These are phyloP conservation scores for Baudoinia panamericana DNA, from an alignment of 495 filamentous ascomycete species.

Conservation along the genomic window DNA sequence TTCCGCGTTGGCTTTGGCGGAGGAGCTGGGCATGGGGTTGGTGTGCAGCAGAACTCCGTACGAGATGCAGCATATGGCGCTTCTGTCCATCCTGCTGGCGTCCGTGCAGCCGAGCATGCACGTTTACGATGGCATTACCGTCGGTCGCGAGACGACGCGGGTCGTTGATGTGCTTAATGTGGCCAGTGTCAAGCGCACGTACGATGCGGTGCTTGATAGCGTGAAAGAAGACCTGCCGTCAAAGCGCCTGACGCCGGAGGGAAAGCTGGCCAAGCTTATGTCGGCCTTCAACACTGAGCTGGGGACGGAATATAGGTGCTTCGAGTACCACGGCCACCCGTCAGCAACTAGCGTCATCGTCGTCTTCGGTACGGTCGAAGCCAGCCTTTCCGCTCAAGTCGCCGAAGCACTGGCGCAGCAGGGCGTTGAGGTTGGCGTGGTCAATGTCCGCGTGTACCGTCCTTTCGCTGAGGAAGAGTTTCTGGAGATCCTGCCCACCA, in stretches of 20 bases:
- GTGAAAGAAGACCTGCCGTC: constrained; percentile 33
- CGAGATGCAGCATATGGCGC: constrained; percentile 89
- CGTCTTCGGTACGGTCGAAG: constrained; percentile 82
- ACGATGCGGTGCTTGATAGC: constrained; percentile 50
- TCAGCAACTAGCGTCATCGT: constrained; percentile 68
- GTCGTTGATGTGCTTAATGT: constrained; percentile 77
- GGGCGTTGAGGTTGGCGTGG: constrained; percentile 64
- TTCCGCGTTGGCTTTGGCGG: constrained; percentile 65
- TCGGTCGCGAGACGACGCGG: constrained; percentile 71
- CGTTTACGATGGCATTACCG: constrained; percentile 80
- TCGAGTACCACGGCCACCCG: constrained; percentile 86
- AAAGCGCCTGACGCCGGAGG: constrained; percentile 59
- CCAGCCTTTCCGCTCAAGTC: constrained; percentile 71
- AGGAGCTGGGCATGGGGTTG: constrained; percentile 79
- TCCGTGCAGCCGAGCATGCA: constrained; percentile 73
- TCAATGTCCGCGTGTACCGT: constrained; percentile 85
- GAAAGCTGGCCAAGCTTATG: constrained; percentile 61
- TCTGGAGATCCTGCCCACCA: constrained; percentile 61
- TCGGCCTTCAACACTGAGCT: constrained; percentile 80
- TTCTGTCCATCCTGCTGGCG: constrained; percentile 75
- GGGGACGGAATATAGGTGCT: constrained; percentile 79
- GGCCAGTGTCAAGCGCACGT: constrained; percentile 52
- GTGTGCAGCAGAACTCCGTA: constrained; percentile 74
- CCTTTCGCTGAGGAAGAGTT: constrained; percentile 93
- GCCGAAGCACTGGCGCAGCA: constrained; percentile 55